These are phyloP conservation scores for Penicillium verhagenii DNA, from an alignment of 495 filamentous ascomycete genomes.

Conservation along the genomic window DNA sequence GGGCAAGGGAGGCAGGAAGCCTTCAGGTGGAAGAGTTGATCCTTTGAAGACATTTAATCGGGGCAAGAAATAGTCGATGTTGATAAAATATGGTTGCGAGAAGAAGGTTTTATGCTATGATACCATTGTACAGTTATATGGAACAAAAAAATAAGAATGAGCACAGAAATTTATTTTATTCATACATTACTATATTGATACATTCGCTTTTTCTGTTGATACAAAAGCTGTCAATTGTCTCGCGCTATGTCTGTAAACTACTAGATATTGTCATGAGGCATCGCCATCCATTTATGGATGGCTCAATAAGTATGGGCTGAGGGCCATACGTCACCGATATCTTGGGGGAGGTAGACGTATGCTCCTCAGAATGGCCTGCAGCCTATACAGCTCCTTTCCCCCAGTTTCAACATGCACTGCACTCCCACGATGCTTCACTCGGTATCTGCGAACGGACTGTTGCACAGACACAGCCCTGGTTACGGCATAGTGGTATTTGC, in stretches of 20 bases:
- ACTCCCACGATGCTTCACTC: slow-evolving; percentile 33
- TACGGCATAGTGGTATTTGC: slow-evolving; percentile 23
- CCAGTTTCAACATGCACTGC: slow-evolving; percentile 40
- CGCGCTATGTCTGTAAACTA: too few relatives aligned
- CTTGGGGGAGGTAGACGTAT: not conserved
- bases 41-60: slow-evolving; percentile 86
- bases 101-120: slow-evolving; percentile 20
- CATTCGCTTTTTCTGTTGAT: not conserved
- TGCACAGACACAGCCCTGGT: slow-evolving; percentile 25
- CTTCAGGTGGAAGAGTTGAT: slow-evolving; percentile 59
- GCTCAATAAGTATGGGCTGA: too few relatives aligned
- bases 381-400: slow-evolving; percentile 6
- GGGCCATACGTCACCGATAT: not conserved
- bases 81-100: not conserved
- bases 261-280: too few relatives aligned
- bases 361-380: not conserved
- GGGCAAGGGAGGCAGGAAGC: slow-evolving; percentile 49
- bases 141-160: slow-evolving; percentile 10
- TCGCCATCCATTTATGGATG: too few relatives aligned
- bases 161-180: slow-evolving; percentile 1
- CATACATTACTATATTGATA: too few relatives aligned
- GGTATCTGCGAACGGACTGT: slow-evolving; percentile 23
- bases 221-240: not conserved
- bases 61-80: slow-evolving; percentile 27
- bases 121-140: slow-evolving; percentile 33